Percentiles rank a stretch among this genome's conserved stretches.
Conservation (phyloP, 352 stramenopile genomes). For the Aphanomyces cochlioides region DNA sequence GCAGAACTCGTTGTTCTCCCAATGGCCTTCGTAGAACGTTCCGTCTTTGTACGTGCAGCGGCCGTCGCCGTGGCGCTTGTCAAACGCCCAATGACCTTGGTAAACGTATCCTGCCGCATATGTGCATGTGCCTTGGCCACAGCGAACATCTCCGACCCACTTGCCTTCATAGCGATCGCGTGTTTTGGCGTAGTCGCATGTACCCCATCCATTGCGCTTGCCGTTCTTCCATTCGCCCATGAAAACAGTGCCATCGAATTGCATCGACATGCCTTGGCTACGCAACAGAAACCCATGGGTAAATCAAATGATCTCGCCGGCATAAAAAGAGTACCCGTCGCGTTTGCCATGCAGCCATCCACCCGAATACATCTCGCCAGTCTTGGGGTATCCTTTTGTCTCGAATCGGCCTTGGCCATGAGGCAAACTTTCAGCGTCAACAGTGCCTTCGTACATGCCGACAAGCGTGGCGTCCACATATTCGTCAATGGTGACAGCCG, state of each 20-base stretch:
- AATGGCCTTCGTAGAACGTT: slow-evolving; percentile 81
- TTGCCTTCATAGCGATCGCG: slow-evolving; percentile 75
- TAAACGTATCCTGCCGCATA: slow-evolving; percentile 69
- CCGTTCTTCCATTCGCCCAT: slow-evolving; percentile 78
- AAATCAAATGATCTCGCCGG: neutral
- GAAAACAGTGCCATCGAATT: slow-evolving; percentile 78
- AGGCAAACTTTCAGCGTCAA: slow-evolving; percentile 34
- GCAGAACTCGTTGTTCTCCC: slow-evolving; percentile 67
- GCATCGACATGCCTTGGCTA: slow-evolving; percentile 43
- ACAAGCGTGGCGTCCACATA: slow-evolving; percentile 47
- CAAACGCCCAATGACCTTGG: slow-evolving; percentile 76
- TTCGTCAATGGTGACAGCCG: slow-evolving; percentile 38
- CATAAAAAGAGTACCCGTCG: slow-evolving; percentile 34
- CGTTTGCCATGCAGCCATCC: slow-evolving; percentile 47
- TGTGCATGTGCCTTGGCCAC: slow-evolving; percentile 47
- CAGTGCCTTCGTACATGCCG: slow-evolving; percentile 35
- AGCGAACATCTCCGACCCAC: slow-evolving; percentile 77
- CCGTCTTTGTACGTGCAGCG: slow-evolving; percentile 68
- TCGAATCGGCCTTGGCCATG: slow-evolving; percentile 46
- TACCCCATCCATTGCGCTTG: slow-evolving; percentile 79
- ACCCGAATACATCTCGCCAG: slow-evolving; percentile 50
- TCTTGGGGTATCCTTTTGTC: slow-evolving; percentile 39
- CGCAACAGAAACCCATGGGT: too few species aligned
- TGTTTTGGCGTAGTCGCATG: slow-evolving; percentile 50
- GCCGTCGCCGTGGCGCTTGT: slow-evolving; percentile 73